Conservation (phyloP, 495 filamentous ascomycete species). For the Hypomontagnella monticulosa region DNA sequence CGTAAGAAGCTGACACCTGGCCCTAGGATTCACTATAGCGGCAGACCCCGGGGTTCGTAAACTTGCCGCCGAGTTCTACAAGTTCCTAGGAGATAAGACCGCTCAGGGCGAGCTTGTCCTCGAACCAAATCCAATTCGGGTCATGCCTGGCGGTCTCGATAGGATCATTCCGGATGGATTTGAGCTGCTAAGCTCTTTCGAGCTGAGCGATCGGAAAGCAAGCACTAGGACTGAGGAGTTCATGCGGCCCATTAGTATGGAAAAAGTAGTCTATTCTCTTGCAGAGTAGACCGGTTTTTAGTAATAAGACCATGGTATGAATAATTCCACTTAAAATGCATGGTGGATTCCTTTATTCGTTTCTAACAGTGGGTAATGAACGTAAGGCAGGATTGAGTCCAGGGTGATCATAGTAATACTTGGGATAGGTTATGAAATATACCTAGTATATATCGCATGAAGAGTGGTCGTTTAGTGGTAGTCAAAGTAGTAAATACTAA, state of each 20-base stretch:
- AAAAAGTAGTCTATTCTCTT: constrained; percentile 14
- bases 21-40: constrained; percentile 19
- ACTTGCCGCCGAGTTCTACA: constrained; percentile 50
- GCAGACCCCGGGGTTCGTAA: constrained; percentile 33
- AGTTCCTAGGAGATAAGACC: constrained; percentile 37
- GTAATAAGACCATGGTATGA: background rate
- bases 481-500: no score
- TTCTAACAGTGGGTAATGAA: no score
- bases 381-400: no score
- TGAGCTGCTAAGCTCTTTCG: constrained; percentile 44
- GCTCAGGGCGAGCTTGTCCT: constrained; percentile 27
- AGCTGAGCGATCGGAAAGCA: constrained; percentile 21
- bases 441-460: no score
- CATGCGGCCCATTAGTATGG: constrained; percentile 47
- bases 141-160: constrained; percentile 55
- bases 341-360: no score
- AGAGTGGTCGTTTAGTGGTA: no score
- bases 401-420: no score
- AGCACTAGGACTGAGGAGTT: constrained; percentile 43
- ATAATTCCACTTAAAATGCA: no score
- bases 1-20: background rate
- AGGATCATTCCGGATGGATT: constrained; percentile 51
- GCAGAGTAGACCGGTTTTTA: background rate
- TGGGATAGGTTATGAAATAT: no score
- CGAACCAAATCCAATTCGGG: constrained; percentile 45